Evolutionary conservation across 345 rosid species (phyloP).

Genomic region (Abelmoschus esculentus): DNA sequence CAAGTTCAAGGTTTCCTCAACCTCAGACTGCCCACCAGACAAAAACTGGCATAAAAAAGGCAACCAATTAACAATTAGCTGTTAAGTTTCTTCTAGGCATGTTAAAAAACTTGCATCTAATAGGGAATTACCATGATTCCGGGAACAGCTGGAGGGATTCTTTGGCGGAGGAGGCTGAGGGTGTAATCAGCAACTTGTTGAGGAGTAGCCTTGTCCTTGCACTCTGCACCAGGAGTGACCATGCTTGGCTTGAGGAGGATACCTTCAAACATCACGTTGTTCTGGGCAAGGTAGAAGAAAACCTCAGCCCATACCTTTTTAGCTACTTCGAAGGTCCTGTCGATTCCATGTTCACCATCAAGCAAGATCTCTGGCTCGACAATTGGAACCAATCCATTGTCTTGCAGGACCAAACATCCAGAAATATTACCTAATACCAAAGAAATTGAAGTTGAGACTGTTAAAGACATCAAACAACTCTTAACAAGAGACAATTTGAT

Average conservation of each 20-base stretch:
- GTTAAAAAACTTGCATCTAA: background rate
- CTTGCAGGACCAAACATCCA: constrained; percentile 12
- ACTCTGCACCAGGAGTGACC: constrained; percentile 33
- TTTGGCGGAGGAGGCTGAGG: constrained; percentile 73
- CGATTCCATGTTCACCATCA: constrained; percentile 30
- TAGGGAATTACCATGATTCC: constrained; percentile 83
- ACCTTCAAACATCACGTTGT: constrained; percentile 30
- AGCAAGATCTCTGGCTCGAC: constrained; percentile 38
- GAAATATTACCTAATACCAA: background rate
- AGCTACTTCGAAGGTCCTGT: constrained; percentile 32
- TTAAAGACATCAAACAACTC: too few species aligned
- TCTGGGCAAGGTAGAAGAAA: constrained; percentile 32
- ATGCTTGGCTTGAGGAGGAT: constrained; percentile 36
- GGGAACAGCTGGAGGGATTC: constrained; percentile 89
- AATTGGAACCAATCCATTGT: constrained; percentile 36
- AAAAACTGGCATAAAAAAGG: constrained; percentile 51
- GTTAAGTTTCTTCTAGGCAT: background rate
- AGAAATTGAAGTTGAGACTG: background rate
- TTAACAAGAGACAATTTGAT: too few species aligned
- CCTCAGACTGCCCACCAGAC: constrained; percentile 99
- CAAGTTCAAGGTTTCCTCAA: constrained; percentile 87
- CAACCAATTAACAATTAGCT: background rate
- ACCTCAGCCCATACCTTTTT: constrained; percentile 36
- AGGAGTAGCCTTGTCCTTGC: constrained; percentile 45
- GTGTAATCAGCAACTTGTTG: constrained; percentile 79